These are phyloP conservation scores for Sphaerosporella brunnea DNA, from an alignment of 495 filamentous ascomycete genomes.

Conservation along the genomic window DNA sequence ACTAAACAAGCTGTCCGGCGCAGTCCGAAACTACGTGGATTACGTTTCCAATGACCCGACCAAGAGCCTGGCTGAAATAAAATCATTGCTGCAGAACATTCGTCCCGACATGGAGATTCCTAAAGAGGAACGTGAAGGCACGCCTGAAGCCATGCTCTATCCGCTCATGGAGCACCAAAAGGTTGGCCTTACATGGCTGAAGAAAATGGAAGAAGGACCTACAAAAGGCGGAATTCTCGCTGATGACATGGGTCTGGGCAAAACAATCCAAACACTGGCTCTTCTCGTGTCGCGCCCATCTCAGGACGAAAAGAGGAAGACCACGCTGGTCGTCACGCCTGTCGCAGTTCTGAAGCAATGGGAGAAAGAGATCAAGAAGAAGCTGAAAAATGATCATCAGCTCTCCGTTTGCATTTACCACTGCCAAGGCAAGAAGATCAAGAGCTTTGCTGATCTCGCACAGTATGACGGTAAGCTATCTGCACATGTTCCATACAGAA, in stretches of 20 bases:
- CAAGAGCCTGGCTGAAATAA: slow-evolving; percentile 46
- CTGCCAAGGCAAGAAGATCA: slow-evolving; percentile 34
- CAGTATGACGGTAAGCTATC: slow-evolving; percentile 41
- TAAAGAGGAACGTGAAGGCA: slow-evolving; percentile 47
- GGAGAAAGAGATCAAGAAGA: slow-evolving; percentile 63
- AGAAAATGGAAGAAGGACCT: slow-evolving; percentile 54
- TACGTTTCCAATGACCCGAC: slow-evolving; percentile 32
- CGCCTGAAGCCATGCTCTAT: slow-evolving; percentile 52
- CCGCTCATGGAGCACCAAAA: slow-evolving; percentile 69
- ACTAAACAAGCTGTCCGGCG: neutral
- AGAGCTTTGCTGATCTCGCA: slow-evolving; percentile 42
- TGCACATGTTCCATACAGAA: too few relatives aligned
- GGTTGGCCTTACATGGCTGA: slow-evolving; percentile 67
- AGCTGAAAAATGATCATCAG: slow-evolving; percentile 44
- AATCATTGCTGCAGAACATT: slow-evolving; percentile 51
- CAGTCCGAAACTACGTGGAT: neutral
- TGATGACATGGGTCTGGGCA: slow-evolving; percentile 70
- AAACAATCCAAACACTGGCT: slow-evolving; percentile 78
- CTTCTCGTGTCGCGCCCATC: slow-evolving; percentile 61
- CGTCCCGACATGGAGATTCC: slow-evolving; percentile 54
- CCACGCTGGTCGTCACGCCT: slow-evolving; percentile 74
- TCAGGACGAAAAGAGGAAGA: slow-evolving; percentile 44
- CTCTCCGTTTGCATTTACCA: slow-evolving; percentile 56
- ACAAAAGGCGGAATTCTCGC: slow-evolving; percentile 75
- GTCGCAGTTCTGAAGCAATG: slow-evolving; percentile 80